phyloP scores from a whole-genome alignment of 2,329 filamentous ascomycete genomes.

The Diaporthe ilicicola region DNA sequence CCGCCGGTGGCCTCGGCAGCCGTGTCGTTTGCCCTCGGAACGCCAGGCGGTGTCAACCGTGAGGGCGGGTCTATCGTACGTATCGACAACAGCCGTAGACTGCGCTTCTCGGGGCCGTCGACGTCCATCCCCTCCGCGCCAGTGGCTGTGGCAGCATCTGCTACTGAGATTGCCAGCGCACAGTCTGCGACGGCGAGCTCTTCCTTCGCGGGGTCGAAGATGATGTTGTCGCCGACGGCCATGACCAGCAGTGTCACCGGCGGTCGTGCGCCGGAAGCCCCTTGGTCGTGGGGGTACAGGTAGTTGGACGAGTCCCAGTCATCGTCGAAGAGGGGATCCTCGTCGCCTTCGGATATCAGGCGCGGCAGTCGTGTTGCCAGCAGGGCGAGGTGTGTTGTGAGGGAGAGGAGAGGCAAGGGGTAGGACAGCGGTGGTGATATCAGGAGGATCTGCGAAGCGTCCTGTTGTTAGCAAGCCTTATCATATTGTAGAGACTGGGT shows the following conservation, averaged over 20 bases:
- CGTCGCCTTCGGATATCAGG: slow-evolving; percentile 87
- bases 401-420: slow-evolving; percentile 88
- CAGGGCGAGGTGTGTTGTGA: slow-evolving; percentile 93
- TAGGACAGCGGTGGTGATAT: slow-evolving; percentile 94
- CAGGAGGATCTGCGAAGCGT: slow-evolving; percentile 76
- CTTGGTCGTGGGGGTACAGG: slow-evolving; percentile 70
- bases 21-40: slow-evolving; percentile 70
- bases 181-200: slow-evolving; percentile 93
- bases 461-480: slow-evolving; percentile 25
- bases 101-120: slow-evolving; percentile 46
- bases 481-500: not conserved
- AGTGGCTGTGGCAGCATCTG: slow-evolving; percentile 49
- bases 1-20: slow-evolving; percentile 52
- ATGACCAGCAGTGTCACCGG: slow-evolving; percentile 92
- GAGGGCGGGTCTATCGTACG: slow-evolving; percentile 80
- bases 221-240: slow-evolving; percentile 84
- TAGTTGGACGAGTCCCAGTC: slow-evolving; percentile 89
- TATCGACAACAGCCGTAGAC: slow-evolving; percentile 71
- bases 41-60: slow-evolving; percentile 74
- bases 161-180: slow-evolving; percentile 85
- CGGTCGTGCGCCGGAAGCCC: slow-evolving; percentile 61
- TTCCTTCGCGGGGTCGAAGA: slow-evolving; percentile 92
- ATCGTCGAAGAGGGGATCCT: slow-evolving; percentile 97
- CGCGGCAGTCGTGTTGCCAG: slow-evolving; percentile 85
- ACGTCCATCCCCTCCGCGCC: slow-evolving; percentile 49